Evolutionary conservation across 257 asterid genomes (phyloP), one percentile per base, ranked within the genome.

Genomic region (Solanum piurae): DNA sequence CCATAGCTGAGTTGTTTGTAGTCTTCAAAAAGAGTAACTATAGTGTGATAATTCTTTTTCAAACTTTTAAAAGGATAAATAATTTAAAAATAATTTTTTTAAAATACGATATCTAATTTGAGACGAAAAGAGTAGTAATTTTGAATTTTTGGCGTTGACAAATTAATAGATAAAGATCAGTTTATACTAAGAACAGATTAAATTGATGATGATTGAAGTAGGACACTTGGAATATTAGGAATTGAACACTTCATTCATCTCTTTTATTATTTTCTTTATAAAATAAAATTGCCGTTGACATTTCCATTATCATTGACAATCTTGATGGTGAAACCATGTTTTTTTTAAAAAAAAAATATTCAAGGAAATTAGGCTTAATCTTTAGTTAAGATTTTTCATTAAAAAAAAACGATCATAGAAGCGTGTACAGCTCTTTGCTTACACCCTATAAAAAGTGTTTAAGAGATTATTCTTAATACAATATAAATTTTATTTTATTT

Each of bases 21-120:
- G 62, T 18, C 10, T 55, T 52, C 23, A 52, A 6, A 52, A 52
- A 52, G 4, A 52, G n/a, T 52, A 52, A 52, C 62, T 20, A 52
- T 52, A 6, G 9, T 52, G n/a, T 52, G 23, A 52, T 52, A 52
- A 52, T 23, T n/a, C 6, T 29, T 25, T 64, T 18, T 52, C 9
- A n/a, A 25, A 64, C 8, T 64, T 64, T 0, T n/a, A n/a, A 64
- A 64, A n/a, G 6, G 2, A n/a, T 1, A 64, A 64, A n/a, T 10
- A n/a, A n/a, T 64, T 64, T 64, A 0, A 64, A 6, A 60, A 23
- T 2, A 21, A 8, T 60, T 64, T n/a, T n/a, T 0, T 0, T 0
- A 11, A 64, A 11, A 10, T 11, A 11, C 1, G 5, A n/a, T 11
- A 25, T 3, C 5, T 64, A 64, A 64, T 64, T 64, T 64, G 25